Base-by-base conservation (phyloP, 2,329 filamentous ascomycete species). In the Kalmusia sp. region DNA sequence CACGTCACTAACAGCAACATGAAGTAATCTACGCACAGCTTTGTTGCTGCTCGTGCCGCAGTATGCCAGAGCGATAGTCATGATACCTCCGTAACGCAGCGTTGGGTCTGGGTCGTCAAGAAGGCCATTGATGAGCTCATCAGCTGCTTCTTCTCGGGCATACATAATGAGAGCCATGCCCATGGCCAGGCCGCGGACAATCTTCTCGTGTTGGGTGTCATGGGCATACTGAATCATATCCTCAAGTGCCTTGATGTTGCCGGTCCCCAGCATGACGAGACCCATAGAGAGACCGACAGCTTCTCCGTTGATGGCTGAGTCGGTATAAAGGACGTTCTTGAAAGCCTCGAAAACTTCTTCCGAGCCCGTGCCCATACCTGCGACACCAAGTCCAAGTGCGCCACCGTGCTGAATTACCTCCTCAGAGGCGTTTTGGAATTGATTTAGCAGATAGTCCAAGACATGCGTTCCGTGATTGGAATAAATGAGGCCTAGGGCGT, bases 81-180 rank as follows among this genome's bases (percentile, higher is more conserved):
- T 92, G 75, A 99, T 96, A 80, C 95, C 95, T 73, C 95, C 95
- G 65, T 99, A 99, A 62, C 95, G 87, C 56, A 99, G 82, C 6
- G 92, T 93, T 63, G 95, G 92, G 71, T 99, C 93, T 1, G 95
- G 91, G 65, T 99, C 95, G 59, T 92, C 92, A 30, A 99, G 84
- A 2, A 99, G 87, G 41, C 91, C 92, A 70, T 96, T 93, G 62
- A 99, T 96, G 65, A 98, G 85, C 69, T 95, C 90, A 75, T 99
- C 95, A 11, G 95, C 95, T 59, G 89, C 89, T 76, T 99, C 95
- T 77, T 98, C 93, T 55, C 92, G 90, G 41, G 90, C 92, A 67
- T 95, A 99, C 93, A 98, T 98, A 79, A 99, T 96, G 54, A 99
- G 82, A 9, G 95, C 92, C 92, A 99, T 98, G 54, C 95, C 95